phyloP scores from a whole-genome alignment of 2,329 filamentous ascomycete genomes.

The Sarocladiaceae sp. region DNA sequence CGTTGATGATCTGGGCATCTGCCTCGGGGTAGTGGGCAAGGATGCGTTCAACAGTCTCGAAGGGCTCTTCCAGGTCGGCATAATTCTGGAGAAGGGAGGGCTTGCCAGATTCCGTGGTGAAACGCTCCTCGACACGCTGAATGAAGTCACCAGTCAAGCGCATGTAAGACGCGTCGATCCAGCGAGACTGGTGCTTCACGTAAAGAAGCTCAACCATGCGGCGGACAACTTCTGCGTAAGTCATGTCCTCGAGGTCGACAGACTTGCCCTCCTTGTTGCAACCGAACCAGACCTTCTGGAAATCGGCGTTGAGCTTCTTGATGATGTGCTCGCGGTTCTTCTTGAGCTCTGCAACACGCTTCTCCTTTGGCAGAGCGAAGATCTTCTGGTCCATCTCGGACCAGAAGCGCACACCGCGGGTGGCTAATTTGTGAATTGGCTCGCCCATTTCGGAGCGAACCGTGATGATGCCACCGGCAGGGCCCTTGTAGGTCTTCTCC shows the following conservation, averaged over 20 bases:
- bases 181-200: slow-evolving; percentile 83
- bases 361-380: slow-evolving; percentile 92
- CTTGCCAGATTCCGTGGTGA: slow-evolving; percentile 68
- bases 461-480: slow-evolving; percentile 90
- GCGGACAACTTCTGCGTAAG: slow-evolving; percentile 80
- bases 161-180: slow-evolving; percentile 83
- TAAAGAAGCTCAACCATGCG: slow-evolving; percentile 89
- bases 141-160: slow-evolving; percentile 92
- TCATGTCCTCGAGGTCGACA: slow-evolving; percentile 93
- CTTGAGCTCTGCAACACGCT: slow-evolving; percentile 81
- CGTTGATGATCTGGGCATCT: slow-evolving; percentile 89
- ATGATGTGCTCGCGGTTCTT: slow-evolving; percentile 90
- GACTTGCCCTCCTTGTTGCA: slow-evolving; percentile 75
- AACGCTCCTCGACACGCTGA: slow-evolving; percentile 93
- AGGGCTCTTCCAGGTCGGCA: slow-evolving; percentile 80
- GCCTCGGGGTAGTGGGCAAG: slow-evolving; percentile 81
- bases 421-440: slow-evolving; percentile 98
- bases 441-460: slow-evolving; percentile 99
- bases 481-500: slow-evolving; percentile 90
- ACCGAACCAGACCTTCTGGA: slow-evolving; percentile 96
- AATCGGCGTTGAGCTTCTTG: slow-evolving; percentile 92
- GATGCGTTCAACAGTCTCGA: slow-evolving; percentile 71
- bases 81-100: slow-evolving; percentile 87
- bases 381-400: slow-evolving; percentile 99
- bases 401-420: slow-evolving; percentile 94